Evolutionary conservation across 305 asterid genomes (phyloP).

Genomic region (Plantago lanceolata): DNA sequence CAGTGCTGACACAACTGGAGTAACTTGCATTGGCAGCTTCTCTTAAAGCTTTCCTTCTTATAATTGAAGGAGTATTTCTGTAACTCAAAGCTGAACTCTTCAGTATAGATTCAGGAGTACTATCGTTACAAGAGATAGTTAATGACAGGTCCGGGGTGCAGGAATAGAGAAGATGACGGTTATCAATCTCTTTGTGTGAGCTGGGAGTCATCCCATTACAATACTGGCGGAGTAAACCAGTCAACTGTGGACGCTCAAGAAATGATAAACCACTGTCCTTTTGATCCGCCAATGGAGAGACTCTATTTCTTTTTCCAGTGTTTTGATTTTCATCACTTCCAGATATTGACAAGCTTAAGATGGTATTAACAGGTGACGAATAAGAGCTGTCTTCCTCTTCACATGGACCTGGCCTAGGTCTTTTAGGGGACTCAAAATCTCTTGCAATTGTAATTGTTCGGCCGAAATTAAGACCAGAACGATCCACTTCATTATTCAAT

Average conservation of each 20-base stretch:
- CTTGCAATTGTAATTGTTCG: slow-evolving; percentile 27
- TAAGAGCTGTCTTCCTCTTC: slow-evolving; percentile 25
- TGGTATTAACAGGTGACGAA: slow-evolving; percentile 35
- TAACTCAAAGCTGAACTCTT: slow-evolving; percentile 63
- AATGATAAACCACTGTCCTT: slow-evolving; percentile 29
- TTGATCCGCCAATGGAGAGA: slow-evolving; percentile 28
- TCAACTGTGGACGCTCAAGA: slow-evolving; percentile 35
- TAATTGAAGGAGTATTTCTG: slow-evolving; percentile 62
- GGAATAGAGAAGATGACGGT: slow-evolving; percentile 26
- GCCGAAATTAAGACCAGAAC: slow-evolving; percentile 22
- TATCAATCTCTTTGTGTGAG: slow-evolving; percentile 14
- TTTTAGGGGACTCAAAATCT: slow-evolving; percentile 39
- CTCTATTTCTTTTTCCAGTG: slow-evolving; percentile 41
- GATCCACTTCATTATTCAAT: slow-evolving; percentile 19
- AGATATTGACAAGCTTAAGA: slow-evolving; percentile 46
- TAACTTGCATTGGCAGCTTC: slow-evolving; percentile 23
- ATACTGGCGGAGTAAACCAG: slow-evolving; percentile 24
- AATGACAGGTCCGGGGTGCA: slow-evolving; percentile 33
- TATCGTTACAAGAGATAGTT: slow-evolving; percentile 26
- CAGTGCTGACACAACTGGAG: slow-evolving; percentile 26
- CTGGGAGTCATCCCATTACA: slow-evolving; percentile 21
- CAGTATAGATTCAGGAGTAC: slow-evolving; percentile 54
- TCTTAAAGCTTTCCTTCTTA: slow-evolving; percentile 40
- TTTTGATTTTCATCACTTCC: slow-evolving; percentile 34
- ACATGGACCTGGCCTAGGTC: slow-evolving; percentile 34